Percentiles rank a stretch among this genome's conserved stretches.
phyloP scores from a whole-genome alignment of 2,329 filamentous ascomycete species.

The Diaporthe citriasiana region DNA sequence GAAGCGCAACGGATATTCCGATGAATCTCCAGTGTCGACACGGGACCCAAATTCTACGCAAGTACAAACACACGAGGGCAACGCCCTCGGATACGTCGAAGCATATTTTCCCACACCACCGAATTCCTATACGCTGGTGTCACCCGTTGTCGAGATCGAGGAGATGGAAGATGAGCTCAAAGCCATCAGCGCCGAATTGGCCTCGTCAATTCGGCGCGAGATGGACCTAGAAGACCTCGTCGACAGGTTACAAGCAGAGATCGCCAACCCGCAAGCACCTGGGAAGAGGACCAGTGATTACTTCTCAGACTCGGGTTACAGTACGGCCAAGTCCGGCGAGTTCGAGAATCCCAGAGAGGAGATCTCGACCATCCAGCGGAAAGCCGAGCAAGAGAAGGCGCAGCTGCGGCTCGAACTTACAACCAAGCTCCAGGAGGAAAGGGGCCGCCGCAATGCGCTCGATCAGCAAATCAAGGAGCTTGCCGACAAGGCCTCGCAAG shows the following conservation, averaged over 20 bases:
- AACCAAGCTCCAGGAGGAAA: constrained; percentile 88
- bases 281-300: constrained; percentile 93
- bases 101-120: constrained; percentile 66
- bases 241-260: constrained; percentile 87
- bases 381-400: constrained; percentile 91
- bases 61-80: constrained; percentile 58
- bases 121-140: constrained; percentile 51
- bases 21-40: constrained; percentile 59
- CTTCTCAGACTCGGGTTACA: constrained; percentile 95
- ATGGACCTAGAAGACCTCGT: constrained; percentile 97
- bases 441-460: constrained; percentile 79
- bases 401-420: constrained; percentile 87
- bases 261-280: constrained; percentile 67
- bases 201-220: constrained; percentile 91
- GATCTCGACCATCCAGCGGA: constrained; percentile 84
- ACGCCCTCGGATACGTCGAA: constrained; percentile 65
- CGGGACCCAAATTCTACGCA: constrained; percentile 56
- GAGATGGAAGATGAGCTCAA: constrained; percentile 96
- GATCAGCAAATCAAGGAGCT: constrained; percentile 88
- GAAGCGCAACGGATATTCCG: constrained; percentile 54
- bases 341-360: constrained; percentile 76
- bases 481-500: constrained; percentile 80
- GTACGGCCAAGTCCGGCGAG: constrained; percentile 83
- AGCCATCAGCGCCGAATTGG: constrained; percentile 93
- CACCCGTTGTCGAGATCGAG: constrained; percentile 71